Evolutionary conservation across 2,329 filamentous ascomycete species (phyloP), one percentile per base, ranked within the genome.

Genomic region (Uncinocarpus reesii): DNA sequence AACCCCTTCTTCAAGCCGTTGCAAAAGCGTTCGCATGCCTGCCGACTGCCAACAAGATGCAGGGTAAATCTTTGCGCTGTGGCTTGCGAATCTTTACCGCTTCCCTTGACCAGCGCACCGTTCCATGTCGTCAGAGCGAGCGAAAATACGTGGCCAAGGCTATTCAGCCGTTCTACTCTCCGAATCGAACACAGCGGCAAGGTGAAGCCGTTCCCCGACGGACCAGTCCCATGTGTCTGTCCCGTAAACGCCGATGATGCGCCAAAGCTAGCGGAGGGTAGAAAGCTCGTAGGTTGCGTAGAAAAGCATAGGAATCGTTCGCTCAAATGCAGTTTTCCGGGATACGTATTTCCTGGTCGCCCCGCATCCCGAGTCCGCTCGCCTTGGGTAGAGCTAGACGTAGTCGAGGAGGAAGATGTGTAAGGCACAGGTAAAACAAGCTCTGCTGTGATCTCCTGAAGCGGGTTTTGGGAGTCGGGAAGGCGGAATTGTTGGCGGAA

Each of bases 401-500:
- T 20, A 7, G 45, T 7, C 3, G 60, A 49, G 7, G 55, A 54
- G 2, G 60, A 59, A 54, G 59, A 65, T 57, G 72, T 77, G 66
- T 83, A 85, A 55, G 79, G 79, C 53, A 79, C 81, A 48, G 83
- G 82, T 51, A 98, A 85, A 49, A 88, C 93, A 52, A 98, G 79
- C 72, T 98, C 92, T 62, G 92, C 89, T 52, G 85, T 88, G 69
- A 98, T 95, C 73, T 98, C 92, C 70, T 93, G 88, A 50, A 96
- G 77, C 48, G 92, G 92, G 54, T 85, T 89, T 69, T 98, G 90
- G 32, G 86, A 84, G 62, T 87, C 81, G 38, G 92, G 92, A 28
- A 98, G 83, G 56, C 92, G 86, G 72, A 98, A 98, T 69, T 98
- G 92, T 66, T 84, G 83, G 71, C 92, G 88, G 72, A 96, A 98